Conservation (phyloP, 441 rosid species). For the Brassica balearica region DNA sequence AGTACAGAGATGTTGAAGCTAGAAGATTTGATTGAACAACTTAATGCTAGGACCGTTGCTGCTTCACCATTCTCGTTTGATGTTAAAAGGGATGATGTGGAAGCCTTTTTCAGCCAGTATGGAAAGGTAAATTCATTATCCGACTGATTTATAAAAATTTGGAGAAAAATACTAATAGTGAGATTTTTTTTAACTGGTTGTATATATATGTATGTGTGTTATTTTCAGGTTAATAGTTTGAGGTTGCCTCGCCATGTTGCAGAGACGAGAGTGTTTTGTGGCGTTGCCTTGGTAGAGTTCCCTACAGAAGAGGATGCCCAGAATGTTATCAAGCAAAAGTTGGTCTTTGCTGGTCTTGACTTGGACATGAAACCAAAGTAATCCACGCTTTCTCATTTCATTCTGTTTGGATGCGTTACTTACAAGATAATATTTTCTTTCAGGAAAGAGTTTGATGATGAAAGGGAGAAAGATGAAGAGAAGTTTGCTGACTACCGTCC, state of each 20-base stretch:
- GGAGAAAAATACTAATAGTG: not conserved
- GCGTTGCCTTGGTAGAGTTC: slow-evolving; percentile 85
- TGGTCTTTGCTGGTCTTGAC: slow-evolving; percentile 67
- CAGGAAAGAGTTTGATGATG: slow-evolving; percentile 81
- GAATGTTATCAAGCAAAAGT: slow-evolving; percentile 57
- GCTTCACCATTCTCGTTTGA: slow-evolving; percentile 70
- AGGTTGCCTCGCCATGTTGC: slow-evolving; percentile 89
- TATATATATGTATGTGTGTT: not conserved
- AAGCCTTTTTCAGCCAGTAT: slow-evolving; percentile 65
- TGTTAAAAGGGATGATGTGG: slow-evolving; percentile 69
- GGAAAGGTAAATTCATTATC: slow-evolving; percentile 60
- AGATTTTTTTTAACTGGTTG: not conserved
- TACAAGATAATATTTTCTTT: slow-evolving; percentile 1
- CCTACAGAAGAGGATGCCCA: slow-evolving; percentile 75
- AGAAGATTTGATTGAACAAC: slow-evolving; percentile 73
- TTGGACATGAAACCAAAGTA: not conserved
- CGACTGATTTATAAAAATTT: not conserved
- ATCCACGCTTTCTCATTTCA: slow-evolving; percentile 9
- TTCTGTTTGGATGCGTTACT: slow-evolving; percentile 5
- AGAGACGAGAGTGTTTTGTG: slow-evolving; percentile 70
- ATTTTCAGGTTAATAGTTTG: slow-evolving; percentile 78
- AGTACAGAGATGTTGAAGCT: slow-evolving; percentile 60
- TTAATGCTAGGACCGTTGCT: slow-evolving; percentile 72
- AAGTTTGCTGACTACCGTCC: slow-evolving; percentile 50
- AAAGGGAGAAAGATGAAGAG: slow-evolving; percentile 55